Percentiles rank a stretch among this genome's conserved stretches.
Evolutionary conservation across 345 rosid genomes (phyloP).

Genomic region (Combretum micranthum): DNA sequence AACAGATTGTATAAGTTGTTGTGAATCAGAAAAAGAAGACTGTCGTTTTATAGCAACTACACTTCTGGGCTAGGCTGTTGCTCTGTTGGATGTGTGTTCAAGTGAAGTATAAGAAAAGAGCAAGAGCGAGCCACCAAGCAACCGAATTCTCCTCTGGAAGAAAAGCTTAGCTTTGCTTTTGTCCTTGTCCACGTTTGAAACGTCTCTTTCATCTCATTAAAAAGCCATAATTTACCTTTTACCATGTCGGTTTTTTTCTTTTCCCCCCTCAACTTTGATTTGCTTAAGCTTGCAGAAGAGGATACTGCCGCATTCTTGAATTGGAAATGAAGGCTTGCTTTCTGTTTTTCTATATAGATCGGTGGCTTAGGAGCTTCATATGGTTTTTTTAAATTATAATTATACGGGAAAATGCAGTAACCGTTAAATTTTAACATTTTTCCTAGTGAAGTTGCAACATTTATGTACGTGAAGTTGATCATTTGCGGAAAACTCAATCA

Average conservation of each 20-base stretch:
- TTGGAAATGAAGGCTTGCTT: constrained; percentile 33
- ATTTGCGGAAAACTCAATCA: too few relatives aligned
- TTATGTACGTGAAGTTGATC: too few relatives aligned
- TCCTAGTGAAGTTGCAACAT: too few relatives aligned
- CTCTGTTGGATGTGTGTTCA: constrained; percentile 9
- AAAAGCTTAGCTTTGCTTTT: background rate
- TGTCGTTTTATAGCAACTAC: constrained; percentile 31
- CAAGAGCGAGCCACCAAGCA: constrained; percentile 26
- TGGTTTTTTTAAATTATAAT: too few relatives aligned
- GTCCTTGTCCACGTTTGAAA: background rate
- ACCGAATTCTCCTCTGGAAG: constrained; percentile 10
- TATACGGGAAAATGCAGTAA: too few relatives aligned
- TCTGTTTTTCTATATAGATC: background rate
- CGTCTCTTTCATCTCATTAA: background rate
- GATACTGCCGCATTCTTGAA: constrained; percentile 31
- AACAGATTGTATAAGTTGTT: constrained; percentile 5
- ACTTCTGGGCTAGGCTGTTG: too few relatives aligned
- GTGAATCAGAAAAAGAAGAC: constrained; percentile 27
- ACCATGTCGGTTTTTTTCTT: constrained; percentile 1
- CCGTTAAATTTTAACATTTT: too few relatives aligned
- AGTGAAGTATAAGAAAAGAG: constrained; percentile 35
- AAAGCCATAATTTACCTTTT: background rate
- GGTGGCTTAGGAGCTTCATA: background rate
- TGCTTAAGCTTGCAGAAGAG: constrained; percentile 45
- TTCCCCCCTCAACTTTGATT: constrained; percentile 7